A percentile compares a stretch with the other conserved stretches of the same genome.
Conservation (phyloP, 139 green algal genomes). For the Chlorella sp. region DNA sequence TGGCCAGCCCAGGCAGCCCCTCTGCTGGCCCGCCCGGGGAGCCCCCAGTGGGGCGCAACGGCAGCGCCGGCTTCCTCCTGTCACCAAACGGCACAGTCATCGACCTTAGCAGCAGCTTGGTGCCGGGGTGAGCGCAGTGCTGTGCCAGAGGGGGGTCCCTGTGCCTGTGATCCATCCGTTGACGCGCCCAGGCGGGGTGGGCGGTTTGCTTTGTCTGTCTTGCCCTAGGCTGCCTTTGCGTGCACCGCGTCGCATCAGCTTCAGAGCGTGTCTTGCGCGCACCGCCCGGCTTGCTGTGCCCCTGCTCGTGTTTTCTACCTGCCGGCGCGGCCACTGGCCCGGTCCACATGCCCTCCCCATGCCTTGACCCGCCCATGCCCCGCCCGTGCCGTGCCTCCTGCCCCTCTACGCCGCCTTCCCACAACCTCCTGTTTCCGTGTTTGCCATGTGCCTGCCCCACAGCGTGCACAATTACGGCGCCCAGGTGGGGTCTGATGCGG, state of each 20-base stretch:
- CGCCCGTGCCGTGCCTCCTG: too few species aligned
- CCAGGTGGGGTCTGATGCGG: neutral
- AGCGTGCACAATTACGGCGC: neutral
- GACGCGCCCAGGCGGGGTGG: neutral
- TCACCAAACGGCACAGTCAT: constrained; percentile 11
- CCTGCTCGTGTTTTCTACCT: too few species aligned
- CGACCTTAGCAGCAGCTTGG: constrained; percentile 12
- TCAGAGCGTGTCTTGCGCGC: too few species aligned
- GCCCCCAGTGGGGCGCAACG: neutral
- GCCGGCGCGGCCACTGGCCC: too few species aligned
- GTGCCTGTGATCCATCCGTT: neutral
- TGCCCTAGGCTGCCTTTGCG: too few species aligned
- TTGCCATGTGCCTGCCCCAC: neutral
- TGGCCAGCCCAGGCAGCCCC: neutral
- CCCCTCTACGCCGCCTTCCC: neutral
- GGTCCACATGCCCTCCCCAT: too few species aligned
- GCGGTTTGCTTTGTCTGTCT: neutral
- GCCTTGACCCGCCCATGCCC: too few species aligned
- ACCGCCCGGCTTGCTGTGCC: too few species aligned
- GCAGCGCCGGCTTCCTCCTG: constrained; percentile 9
- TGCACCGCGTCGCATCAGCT: too few species aligned
- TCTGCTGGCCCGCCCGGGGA: neutral
- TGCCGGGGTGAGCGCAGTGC: neutral
- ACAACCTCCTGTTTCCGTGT: neutral
- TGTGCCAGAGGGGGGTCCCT: neutral